Base-by-base conservation (phyloP, 441 rosid species). In the Breynia disticha region DNA sequence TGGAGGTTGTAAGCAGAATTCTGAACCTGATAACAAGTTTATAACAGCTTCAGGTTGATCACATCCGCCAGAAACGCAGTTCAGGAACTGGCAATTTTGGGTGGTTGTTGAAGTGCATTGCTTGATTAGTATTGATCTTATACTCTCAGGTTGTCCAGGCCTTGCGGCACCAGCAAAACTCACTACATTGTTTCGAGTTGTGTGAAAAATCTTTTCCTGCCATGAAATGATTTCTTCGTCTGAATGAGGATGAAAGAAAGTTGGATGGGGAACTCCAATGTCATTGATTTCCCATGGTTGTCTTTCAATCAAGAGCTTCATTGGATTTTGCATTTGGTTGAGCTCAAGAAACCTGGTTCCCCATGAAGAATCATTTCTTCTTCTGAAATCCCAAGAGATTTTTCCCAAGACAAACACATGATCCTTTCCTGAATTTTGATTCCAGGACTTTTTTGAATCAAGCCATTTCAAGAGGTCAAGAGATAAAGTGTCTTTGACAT, bases 301-400 rank as follows among this genome's bases (percentile, higher is more conserved):
- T 35, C 96, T 77, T 63, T 90, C 97, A 1, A 84, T 81, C 56
- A 84, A 68, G 49, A 87, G 87, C 73, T 90, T 90, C 3, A 78
- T 61, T 7, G 97, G 86, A 64, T 84, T 87, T 54, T 87, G 79
- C 95, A 90, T 81, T 70, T 79, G 79, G 19, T 81, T 71, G 19
- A 78, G 68, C 68, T 77, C 73, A 8, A 90, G 77, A 50, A 90
- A 76, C 35, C 72, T 75, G 32, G 81, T 80, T 0, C 97, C 96
- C 96, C 97, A 87, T 16, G 79, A 56, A 59, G 71, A 50, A 8
- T 67, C 65, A 14, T 4, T 22, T 2, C 11, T 44, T 65, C 96
- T 81, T 55, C 96, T 68, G 67, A 90, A 90, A 79, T 90, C 97
- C 96, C 95, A 87, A 19, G 97, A 78, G 48, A 84, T 70, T 60